Evolutionary conservation across 148 eudicot genomes (phyloP).

Genomic region (Vaccinium macrocarpon): DNA sequence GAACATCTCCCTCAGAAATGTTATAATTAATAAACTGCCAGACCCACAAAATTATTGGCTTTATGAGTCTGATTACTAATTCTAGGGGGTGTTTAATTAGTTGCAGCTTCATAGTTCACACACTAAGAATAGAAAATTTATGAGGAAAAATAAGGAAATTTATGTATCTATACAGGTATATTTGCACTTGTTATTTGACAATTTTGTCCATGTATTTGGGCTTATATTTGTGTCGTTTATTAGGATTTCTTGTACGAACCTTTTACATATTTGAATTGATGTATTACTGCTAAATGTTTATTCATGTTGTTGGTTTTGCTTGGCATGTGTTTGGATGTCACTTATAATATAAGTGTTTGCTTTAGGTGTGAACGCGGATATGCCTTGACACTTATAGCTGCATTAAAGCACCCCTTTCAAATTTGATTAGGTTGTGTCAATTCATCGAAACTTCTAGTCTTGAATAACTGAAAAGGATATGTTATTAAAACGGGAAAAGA

Average conservation of each 20-base stretch:
- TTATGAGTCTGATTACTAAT: background rate
- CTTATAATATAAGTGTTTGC: background rate
- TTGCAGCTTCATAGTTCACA: background rate
- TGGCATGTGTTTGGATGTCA: background rate
- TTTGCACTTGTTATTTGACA: background rate
- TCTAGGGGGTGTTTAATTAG: background rate
- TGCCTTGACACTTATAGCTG: background rate
- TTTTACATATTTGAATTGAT: background rate
- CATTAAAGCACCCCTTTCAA: background rate
- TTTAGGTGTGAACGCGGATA: background rate
- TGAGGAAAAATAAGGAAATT: background rate
- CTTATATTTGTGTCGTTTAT: background rate
- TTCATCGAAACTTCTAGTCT: background rate
- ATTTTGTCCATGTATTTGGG: background rate
- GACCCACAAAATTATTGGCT: background rate
- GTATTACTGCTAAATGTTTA: background rate
- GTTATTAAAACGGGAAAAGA: background rate
- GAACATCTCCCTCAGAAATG: background rate
- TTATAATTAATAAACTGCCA: background rate
- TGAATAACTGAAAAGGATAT: background rate
- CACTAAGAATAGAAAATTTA: background rate
- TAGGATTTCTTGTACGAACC: background rate
- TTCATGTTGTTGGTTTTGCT: too few species aligned
- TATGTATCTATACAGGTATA: background rate
- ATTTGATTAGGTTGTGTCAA: background rate